Percentiles rank a stretch among this genome's conserved stretches.
phyloP scores from a whole-genome alignment of 1,284 basidiomycete species.

The Clitocybe nebularis region DNA sequence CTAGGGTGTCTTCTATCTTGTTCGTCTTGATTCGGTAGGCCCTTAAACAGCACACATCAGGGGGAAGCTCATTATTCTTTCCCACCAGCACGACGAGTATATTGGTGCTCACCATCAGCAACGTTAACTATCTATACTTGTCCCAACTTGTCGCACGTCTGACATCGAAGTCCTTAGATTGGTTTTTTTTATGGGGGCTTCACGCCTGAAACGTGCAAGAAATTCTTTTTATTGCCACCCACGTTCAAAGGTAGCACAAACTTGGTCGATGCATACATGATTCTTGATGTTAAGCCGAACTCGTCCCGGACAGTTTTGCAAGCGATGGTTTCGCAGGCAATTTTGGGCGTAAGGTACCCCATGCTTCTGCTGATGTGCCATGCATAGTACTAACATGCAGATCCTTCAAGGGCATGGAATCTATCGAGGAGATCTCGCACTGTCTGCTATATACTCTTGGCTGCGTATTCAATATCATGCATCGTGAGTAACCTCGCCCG shows the following conservation, averaged over 20 bases:
- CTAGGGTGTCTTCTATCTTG: conserved; percentile 35
- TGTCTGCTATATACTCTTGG: conserved; percentile 34
- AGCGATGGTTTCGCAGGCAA: conserved; percentile 49
- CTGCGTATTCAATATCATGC: conserved; percentile 33
- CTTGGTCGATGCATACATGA: too few species aligned
- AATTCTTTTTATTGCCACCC: conserved; percentile 45
- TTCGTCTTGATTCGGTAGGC: conserved; percentile 41
- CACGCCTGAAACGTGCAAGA: conserved; percentile 30
- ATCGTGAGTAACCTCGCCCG: conserved; percentile 31
- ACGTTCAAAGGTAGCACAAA: conserved; percentile 54
- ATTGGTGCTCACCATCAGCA: conserved; percentile 30
- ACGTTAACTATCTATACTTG: conserved; percentile 20
- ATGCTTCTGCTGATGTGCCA: not conserved
- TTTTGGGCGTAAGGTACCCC: conserved; percentile 45
- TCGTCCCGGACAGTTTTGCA: too few species aligned
- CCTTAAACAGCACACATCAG: conserved; percentile 5
- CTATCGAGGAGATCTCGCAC: conserved; percentile 40
- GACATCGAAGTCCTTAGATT: conserved; percentile 23
- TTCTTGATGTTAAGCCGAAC: too few species aligned
- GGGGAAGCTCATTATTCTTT: conserved; percentile 18
- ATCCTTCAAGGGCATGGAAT: conserved; percentile 41
- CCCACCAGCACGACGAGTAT: conserved; percentile 26
- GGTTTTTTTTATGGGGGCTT: conserved; percentile 45
- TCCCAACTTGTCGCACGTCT: conserved; percentile 16
- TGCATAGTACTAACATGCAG: not conserved